A percentile compares a stretch with the other conserved stretches of the same genome.
Conservation (phyloP, 192 early-diverging fungal genomes). For the Coemansia biformis region DNA sequence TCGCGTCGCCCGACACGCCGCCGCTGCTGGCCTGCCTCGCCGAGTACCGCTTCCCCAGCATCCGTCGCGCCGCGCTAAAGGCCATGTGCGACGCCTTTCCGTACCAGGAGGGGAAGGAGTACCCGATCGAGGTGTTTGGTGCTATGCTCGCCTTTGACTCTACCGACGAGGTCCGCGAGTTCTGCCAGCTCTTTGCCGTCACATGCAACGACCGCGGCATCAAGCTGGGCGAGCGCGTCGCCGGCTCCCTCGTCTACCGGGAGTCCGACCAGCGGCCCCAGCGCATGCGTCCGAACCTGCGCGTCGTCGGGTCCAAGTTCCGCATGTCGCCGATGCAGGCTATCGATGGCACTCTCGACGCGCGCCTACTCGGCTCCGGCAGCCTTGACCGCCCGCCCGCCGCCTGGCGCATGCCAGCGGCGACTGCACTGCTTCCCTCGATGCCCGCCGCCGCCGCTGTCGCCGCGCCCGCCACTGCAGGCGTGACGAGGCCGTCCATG, state of each 20-base stretch:
- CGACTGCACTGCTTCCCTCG: no score
- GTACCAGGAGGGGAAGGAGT: slow-evolving; percentile 42
- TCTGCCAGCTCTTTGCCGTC: slow-evolving; percentile 31
- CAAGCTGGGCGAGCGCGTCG: slow-evolving; percentile 35
- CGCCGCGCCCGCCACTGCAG: background rate
- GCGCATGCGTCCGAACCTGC: slow-evolving; percentile 17
- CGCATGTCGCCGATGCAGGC: slow-evolving; percentile 29
- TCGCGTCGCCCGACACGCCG: slow-evolving; percentile 56
- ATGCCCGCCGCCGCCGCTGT: no score
- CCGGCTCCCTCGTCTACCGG: slow-evolving; percentile 20
- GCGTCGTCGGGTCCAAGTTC: slow-evolving; percentile 40
- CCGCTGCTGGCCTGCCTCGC: slow-evolving; percentile 74
- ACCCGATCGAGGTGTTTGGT: slow-evolving; percentile 49
- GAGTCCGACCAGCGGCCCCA: slow-evolving; percentile 26
- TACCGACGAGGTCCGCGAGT: slow-evolving; percentile 44
- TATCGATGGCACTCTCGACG: slow-evolving; percentile 22
- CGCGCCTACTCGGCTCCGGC: slow-evolving; percentile 6
- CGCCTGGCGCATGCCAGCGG: no score
- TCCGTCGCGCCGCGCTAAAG: slow-evolving; percentile 69
- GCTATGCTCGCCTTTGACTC: slow-evolving; percentile 59
- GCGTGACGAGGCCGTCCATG: background rate
- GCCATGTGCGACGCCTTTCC: slow-evolving; percentile 67
- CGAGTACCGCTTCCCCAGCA: slow-evolving; percentile 66
- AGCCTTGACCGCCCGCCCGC: no score
- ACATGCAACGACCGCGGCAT: slow-evolving; percentile 15